These are phyloP conservation scores for Rubia occidens DNA, from an alignment of 305 asterid species.

Conservation along the genomic window DNA sequence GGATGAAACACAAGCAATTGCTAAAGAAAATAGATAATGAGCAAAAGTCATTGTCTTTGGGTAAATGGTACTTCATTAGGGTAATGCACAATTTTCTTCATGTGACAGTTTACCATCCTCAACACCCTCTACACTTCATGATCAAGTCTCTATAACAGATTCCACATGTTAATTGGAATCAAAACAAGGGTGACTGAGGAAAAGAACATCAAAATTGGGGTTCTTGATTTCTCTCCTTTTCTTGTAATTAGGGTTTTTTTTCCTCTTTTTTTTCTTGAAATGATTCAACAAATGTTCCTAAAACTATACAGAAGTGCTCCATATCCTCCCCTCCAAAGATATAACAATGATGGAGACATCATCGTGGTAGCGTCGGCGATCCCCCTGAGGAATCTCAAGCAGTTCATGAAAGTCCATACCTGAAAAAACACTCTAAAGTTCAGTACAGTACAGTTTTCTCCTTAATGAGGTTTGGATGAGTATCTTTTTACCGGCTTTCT, in stretches of 20 bases:
- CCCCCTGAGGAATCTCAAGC: conserved; percentile 93
- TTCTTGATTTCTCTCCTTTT: conserved; percentile 12
- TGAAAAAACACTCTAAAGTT: conserved; percentile 15
- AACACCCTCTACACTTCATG: conserved; percentile 20
- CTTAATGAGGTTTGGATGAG: not conserved
- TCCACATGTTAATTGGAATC: too few relatives aligned
- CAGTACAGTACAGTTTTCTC: not conserved
- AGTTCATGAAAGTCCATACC: conserved; percentile 89
- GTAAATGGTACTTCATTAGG: not conserved
- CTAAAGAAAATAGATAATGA: too few relatives aligned
- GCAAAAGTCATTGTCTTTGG: not conserved
- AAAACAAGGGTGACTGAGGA: conserved; percentile 21
- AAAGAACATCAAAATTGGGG: conserved; percentile 39
- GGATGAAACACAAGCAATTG: not conserved
- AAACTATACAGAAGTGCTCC: conserved; percentile 78
- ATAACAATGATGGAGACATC: conserved; percentile 86
- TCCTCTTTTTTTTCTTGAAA: not conserved
- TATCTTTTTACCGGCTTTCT: conserved; percentile 56
- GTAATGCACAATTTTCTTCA: conserved; percentile 9
- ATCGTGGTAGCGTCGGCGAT: conserved; percentile 85
- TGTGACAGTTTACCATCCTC: conserved; percentile 38
- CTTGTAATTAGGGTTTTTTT: not conserved
- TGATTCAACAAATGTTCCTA: conserved; percentile 14
- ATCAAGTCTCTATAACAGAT: too few relatives aligned
- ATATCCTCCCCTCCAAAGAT: conserved; percentile 91